Evolutionary conservation across 208 protist species (phyloP).

Genomic region (Trypanosoma platydactyli): DNA sequence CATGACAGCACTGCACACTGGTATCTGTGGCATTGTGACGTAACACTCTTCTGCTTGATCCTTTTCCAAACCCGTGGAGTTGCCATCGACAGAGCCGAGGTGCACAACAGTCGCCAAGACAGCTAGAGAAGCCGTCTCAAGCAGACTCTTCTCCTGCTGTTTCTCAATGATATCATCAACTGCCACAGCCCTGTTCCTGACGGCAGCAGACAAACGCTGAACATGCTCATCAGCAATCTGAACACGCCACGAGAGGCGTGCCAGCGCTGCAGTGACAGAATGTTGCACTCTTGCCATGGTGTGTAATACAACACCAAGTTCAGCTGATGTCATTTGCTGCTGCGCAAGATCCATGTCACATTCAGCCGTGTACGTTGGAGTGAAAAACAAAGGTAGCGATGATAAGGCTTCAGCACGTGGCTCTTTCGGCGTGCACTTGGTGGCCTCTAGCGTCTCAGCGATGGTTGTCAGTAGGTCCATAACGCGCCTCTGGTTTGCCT

Average conservation of each 20-base stretch:
- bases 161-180: not conserved
- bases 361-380: not conserved
- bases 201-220: not conserved
- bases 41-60: not conserved
- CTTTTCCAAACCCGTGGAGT: not conserved
- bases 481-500: not conserved
- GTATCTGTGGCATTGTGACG: not conserved
- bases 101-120: conserved; percentile 6
- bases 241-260: conserved; percentile 7
- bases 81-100: not conserved
- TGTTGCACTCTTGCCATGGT: conserved; percentile 5
- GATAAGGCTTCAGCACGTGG: not conserved
- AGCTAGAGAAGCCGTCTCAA: conserved; percentile 2
- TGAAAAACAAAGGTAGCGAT: not conserved
- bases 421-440: not conserved
- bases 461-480: conserved; percentile 17
- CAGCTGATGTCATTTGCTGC: not conserved
- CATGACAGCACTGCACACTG: not conserved
- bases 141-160: not conserved
- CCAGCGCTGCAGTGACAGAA: not conserved
- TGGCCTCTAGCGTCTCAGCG: conserved; percentile 20
- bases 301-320: conserved; percentile 3
- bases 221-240: not conserved
- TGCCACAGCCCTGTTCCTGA: not conserved
- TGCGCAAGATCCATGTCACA: not conserved